phyloP scores from a whole-genome alignment of 768 basidiomycete species.

The Boletus huronensis region DNA sequence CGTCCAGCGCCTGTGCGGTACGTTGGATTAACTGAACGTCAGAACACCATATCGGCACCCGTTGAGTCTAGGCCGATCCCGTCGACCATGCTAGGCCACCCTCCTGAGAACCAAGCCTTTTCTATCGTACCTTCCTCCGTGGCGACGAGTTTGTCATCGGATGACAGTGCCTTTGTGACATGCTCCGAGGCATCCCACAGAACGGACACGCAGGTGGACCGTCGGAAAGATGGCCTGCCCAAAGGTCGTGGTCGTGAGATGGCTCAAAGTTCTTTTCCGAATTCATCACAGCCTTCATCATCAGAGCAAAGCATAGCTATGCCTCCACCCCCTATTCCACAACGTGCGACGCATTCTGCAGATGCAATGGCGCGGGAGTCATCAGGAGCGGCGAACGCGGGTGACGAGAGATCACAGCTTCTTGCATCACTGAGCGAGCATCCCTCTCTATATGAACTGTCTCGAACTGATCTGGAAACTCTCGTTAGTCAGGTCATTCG shows the following conservation, averaged over 20 bases:
- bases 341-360: constrained; percentile 5
- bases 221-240: not conserved
- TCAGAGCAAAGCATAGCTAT: constrained; percentile 23
- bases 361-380: constrained; percentile 5
- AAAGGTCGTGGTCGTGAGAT: constrained; percentile 5
- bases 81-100: not conserved
- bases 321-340: constrained; percentile 33
- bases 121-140: constrained; percentile 6
- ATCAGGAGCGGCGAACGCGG: constrained; percentile 4
- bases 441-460: constrained; percentile 51
- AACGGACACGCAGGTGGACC: constrained; percentile 1
- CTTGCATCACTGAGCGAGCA: constrained; percentile 42
- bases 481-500: constrained; percentile 59
- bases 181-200: constrained; percentile 24
- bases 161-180: constrained; percentile 27
- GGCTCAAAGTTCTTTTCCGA: constrained; percentile 25
- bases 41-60: not conserved
- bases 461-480: constrained; percentile 49
- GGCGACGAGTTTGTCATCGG: constrained; percentile 20
- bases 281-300: constrained; percentile 32
- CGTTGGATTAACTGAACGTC: not conserved
- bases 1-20: not conserved
- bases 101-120: not conserved
- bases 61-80: constrained; percentile 1
- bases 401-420: constrained; percentile 21